Conservation (phyloP, 257 asterid species). For the Nicotiana obtusifolia region DNA sequence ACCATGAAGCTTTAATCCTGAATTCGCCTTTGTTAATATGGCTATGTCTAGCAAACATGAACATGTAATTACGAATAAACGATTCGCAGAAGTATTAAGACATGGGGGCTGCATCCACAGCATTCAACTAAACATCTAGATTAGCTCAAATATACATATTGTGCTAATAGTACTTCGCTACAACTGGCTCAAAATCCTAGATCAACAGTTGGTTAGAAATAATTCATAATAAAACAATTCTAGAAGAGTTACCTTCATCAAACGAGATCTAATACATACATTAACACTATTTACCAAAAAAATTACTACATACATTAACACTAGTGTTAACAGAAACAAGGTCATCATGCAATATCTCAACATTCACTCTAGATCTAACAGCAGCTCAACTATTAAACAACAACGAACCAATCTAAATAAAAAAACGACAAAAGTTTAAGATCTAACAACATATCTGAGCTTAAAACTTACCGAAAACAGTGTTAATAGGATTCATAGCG, state of each 20-base stretch:
- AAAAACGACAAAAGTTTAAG: not conserved
- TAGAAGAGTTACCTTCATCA: not conserved
- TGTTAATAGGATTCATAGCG: slow-evolving; percentile 34
- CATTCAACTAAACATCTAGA: not conserved
- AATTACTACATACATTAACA: not conserved
- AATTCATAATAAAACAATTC: not conserved
- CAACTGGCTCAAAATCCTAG: not conserved
- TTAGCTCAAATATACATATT: no score
- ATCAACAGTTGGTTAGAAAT: not conserved
- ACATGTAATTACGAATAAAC: no score
- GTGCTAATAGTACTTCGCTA: not conserved
- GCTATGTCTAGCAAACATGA: not conserved
- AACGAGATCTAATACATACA: not conserved
- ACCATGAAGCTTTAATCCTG: no score
- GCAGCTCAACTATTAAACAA: not conserved
- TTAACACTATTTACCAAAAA: no score
- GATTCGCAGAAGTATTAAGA: not conserved
- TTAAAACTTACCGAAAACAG: slow-evolving; percentile 24
- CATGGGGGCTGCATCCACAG: not conserved
- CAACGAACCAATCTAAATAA: not conserved
- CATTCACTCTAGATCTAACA: not conserved
- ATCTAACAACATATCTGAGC: not conserved
- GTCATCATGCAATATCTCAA: not conserved
- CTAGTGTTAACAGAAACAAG: no score
- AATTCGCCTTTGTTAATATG: no score